phyloP scores from a whole-genome alignment of 768 basidiomycete genomes.

The Lanmaoa pseudosensibilis region DNA sequence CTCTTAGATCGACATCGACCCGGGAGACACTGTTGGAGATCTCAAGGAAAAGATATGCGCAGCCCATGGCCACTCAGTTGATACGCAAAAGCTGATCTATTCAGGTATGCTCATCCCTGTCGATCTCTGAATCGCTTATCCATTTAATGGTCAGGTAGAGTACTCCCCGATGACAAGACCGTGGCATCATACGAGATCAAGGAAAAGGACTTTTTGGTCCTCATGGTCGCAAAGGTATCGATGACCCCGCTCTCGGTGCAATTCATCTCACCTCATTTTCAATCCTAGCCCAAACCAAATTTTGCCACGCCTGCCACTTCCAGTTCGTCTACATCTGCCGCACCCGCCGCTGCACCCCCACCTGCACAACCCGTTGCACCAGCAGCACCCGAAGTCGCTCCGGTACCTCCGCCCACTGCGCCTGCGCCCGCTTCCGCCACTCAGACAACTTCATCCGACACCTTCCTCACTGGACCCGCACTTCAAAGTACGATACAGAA shows the following conservation, averaged over 20 bases:
- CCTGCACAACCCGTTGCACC: slow-evolving; percentile 27
- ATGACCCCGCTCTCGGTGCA: slow-evolving; percentile 9
- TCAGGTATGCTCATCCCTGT: slow-evolving; percentile 56
- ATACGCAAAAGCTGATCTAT: slow-evolving; percentile 91
- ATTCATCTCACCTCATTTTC: slow-evolving; percentile 3
- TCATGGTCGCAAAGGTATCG: slow-evolving; percentile 94
- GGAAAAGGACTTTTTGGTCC: slow-evolving; percentile 98
- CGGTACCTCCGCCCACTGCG: slow-evolving; percentile 32
- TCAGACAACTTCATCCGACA: slow-evolving; percentile 32
- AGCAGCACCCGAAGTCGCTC: slow-evolving; percentile 32
- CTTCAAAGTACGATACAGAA: slow-evolving; percentile 76
- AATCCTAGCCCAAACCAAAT: slow-evolving; percentile 53
- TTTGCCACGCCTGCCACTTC: slow-evolving; percentile 28
- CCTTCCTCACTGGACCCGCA: slow-evolving; percentile 74
- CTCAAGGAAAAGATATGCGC: slow-evolving; percentile 85
- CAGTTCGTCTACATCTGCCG: slow-evolving; percentile 25
- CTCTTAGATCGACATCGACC: slow-evolving; percentile 72
- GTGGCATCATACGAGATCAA: slow-evolving; percentile 89
- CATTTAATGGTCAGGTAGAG: slow-evolving; percentile 64
- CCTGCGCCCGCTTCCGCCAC: slow-evolving; percentile 33
- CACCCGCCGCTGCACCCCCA: slow-evolving; percentile 11
- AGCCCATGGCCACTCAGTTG: slow-evolving; percentile 69
- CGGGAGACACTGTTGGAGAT: slow-evolving; percentile 66
- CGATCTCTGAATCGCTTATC: slow-evolving; percentile 6
- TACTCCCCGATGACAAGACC: slow-evolving; percentile 84